Percentiles rank a stretch among this genome's conserved stretches.
Evolutionary conservation across 2,329 filamentous ascomycete genomes (phyloP).

Genomic region (Penicillium sp.): DNA sequence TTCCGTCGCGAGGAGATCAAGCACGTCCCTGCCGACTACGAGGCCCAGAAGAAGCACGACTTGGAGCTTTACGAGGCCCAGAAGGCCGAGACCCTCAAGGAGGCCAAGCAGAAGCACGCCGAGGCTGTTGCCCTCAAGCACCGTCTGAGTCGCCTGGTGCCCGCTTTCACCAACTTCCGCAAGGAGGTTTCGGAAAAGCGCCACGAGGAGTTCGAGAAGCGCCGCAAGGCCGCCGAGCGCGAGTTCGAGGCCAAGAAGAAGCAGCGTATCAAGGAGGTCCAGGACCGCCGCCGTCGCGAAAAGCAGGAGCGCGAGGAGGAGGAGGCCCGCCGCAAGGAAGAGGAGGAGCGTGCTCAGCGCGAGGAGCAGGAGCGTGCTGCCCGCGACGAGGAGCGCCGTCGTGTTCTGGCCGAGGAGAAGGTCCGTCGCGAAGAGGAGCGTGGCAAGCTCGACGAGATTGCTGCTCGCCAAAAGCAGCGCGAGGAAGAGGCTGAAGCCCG

Average conservation of each 20-base stretch:
- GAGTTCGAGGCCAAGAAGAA: conserved; percentile 92
- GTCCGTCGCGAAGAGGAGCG: conserved; percentile 58
- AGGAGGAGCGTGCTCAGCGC: conserved; percentile 74
- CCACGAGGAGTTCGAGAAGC: conserved; percentile 93
- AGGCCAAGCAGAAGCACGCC: conserved; percentile 84
- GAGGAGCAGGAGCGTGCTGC: conserved; percentile 85
- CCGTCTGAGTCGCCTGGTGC: conserved; percentile 79
- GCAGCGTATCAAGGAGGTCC: conserved; percentile 81
- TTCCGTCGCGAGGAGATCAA: conserved; percentile 95
- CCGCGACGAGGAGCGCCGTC: conserved; percentile 76
- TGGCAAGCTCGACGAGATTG: conserved; percentile 62
- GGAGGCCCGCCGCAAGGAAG: conserved; percentile 74
- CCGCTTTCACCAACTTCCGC: conserved; percentile 81
- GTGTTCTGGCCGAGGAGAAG: conserved; percentile 71
- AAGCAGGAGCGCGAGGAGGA: conserved; percentile 80
- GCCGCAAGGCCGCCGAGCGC: conserved; percentile 83
- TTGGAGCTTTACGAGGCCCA: conserved; percentile 74
- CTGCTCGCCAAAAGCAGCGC: conserved; percentile 69
- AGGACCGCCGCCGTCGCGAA: conserved; percentile 79
- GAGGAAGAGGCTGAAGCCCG: conserved; percentile 86
- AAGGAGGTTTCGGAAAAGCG: conserved; percentile 79
- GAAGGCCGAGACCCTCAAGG: conserved; percentile 74
- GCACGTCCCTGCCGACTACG: conserved; percentile 84
- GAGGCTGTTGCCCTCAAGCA: conserved; percentile 92
- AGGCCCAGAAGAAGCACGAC: conserved; percentile 75